Base-by-base conservation (phyloP, 768 basidiomycete genomes). In the Tephrocybe sp. region DNA sequence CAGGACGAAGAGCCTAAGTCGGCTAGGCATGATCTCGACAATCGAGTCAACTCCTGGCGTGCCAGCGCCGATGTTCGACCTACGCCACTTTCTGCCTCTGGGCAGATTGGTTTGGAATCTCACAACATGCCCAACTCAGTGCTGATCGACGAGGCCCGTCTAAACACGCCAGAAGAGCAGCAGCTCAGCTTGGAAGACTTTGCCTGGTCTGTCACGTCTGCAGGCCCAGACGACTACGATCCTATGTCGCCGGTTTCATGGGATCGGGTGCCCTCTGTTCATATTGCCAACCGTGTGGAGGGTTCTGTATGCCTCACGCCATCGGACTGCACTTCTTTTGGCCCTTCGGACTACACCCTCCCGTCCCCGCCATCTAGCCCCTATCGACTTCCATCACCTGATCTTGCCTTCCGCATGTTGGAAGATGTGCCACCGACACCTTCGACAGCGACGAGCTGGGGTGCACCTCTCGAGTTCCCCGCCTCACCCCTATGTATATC, bases 191-290 rank as follows among this genome's bases (percentile, higher is more conserved):
- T 85, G 24, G 81, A 81, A 37, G 87, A 89, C 56, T 90, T 78
- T 60, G 62, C 75, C 8, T 90, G 86, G 84, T 87, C 86, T 8
- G 73, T 81, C 21, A 84, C 85, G 7, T 88, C 88, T 6, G 65
- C 67, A 2, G 88, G 88, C n/a, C 88, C 88, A 18, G 69, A 68
- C 26, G 76, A 75, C 43, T 65, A 67, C 45, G 73, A 74, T 38
- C 63, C 69, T 11, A 63, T 72, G 26, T 77, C 76, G 2, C 65
- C 71, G 10, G 45, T 66, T 6, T 70, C 73, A 9, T 72, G 66
- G 54, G 67, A 67, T 52, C 68, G 68, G 36, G 61, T 74, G 32
- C 73, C 72, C 20, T 88, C 86, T 10, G 67, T 87, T 12, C 81
- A 85, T 61, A 58, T 86, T 26, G 81, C 77, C 18, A 58, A 76